These are phyloP conservation scores for Aspergillus glaucus DNA, from an alignment of 2,329 filamentous ascomycete genomes.

Conservation along the genomic window DNA sequence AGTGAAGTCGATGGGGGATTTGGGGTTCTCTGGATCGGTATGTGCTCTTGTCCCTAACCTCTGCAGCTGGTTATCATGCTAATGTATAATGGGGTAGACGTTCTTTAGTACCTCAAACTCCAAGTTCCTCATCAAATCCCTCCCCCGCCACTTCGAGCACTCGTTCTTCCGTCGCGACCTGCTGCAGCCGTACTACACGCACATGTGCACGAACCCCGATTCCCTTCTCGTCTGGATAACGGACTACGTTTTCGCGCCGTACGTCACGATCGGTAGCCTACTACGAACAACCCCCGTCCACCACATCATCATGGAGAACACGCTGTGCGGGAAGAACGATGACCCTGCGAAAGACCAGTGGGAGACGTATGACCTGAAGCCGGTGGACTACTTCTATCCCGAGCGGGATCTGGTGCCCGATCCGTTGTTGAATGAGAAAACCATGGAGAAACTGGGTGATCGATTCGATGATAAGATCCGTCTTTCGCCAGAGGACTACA, in stretches of 20 bases:
- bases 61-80: neutral
- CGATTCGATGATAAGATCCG: slow-evolving; percentile 61
- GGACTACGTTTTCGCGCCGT: slow-evolving; percentile 57
- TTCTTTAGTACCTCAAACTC: slow-evolving; percentile 63
- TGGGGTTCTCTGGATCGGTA: slow-evolving; percentile 67
- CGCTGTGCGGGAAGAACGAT: slow-evolving; percentile 55
- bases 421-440: slow-evolving; percentile 55
- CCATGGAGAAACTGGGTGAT: slow-evolving; percentile 61
- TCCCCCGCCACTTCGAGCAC: slow-evolving; percentile 64
- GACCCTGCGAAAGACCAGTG: slow-evolving; percentile 45
- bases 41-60: neutral
- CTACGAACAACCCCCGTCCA: slow-evolving; percentile 60
- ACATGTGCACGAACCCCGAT: slow-evolving; percentile 55
- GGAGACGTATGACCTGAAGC: slow-evolving; percentile 71
- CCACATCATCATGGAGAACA: slow-evolving; percentile 73
- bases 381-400: slow-evolving; percentile 67
- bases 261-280: slow-evolving; percentile 53
- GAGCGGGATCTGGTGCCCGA: slow-evolving; percentile 65
- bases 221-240: slow-evolving; percentile 66
- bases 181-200: slow-evolving; percentile 56
- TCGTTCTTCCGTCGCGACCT: slow-evolving; percentile 63
- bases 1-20: slow-evolving; percentile 57
- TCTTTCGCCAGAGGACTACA: slow-evolving; percentile 50
- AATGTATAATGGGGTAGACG: slow-evolving; percentile 38
- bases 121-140: slow-evolving; percentile 65